phyloP scores from a whole-genome alignment of 768 basidiomycete genomes.

The Cubamyces lactineus region DNA sequence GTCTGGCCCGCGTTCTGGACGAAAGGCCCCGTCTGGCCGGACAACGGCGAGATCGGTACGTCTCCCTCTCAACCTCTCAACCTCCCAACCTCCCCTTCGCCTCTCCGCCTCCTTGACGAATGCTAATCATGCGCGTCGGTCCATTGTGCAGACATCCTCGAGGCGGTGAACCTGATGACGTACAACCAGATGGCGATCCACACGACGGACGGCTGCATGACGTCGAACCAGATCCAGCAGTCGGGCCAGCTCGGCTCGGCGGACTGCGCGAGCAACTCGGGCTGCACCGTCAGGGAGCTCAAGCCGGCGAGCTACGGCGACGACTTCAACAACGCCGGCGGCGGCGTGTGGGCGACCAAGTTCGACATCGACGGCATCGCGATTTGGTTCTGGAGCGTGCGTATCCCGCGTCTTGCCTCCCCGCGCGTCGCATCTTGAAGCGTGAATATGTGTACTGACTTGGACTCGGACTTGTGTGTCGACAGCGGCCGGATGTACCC shows the following conservation, averaged over 20 bases:
- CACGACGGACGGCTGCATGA: slow-evolving; percentile 44
- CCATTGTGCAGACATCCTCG: slow-evolving; percentile 54
- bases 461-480: background rate
- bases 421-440: background rate
- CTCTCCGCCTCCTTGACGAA: background rate
- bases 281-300: slow-evolving; percentile 40
- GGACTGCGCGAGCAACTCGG: slow-evolving; percentile 40
- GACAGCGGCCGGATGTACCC: slow-evolving; percentile 43
- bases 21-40: slow-evolving; percentile 45
- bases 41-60: slow-evolving; percentile 43
- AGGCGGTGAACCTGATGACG: slow-evolving; percentile 55
- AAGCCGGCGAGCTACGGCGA: slow-evolving; percentile 44
- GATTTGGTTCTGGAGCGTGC: slow-evolving; percentile 55
- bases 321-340: slow-evolving; percentile 50
- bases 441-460: background rate
- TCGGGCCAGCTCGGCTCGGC: slow-evolving; percentile 36
- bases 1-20: slow-evolving; percentile 49
- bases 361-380: slow-evolving; percentile 60
- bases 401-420: slow-evolving; percentile 13
- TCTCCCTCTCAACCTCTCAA: too few relatives aligned
- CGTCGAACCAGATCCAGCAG: slow-evolving; percentile 35
- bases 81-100: background rate
- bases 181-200: slow-evolving; percentile 64
- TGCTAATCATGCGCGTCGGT: background rate
- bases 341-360: slow-evolving; percentile 71